Evolutionary conservation across 345 rosid species (phyloP), one percentile per base, ranked within the genome.

Genomic region (Cardamine occulta): DNA sequence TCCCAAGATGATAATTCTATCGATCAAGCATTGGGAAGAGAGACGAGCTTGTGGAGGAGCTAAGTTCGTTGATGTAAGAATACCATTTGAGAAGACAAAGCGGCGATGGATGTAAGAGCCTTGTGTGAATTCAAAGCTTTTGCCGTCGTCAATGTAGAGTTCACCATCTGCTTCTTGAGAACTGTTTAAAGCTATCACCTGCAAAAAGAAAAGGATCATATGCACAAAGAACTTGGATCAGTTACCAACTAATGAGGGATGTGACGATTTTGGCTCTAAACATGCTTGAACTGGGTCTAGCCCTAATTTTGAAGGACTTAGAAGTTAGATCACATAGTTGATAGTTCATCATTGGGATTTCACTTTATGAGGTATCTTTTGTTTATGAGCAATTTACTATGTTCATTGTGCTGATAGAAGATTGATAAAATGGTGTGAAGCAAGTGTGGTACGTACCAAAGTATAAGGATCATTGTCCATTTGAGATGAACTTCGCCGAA

Each of bases 151-250:
- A 6, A 89, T 71, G 76, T 96, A 96, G n/a, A 96, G 93, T 60
- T 96, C 96, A 4, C 98, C 98, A 80, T 86, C 89, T 4, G 99
- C 99, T 67, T 80, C 88, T 79, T 86, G 85, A 65, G 97, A 80
- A 83, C 96, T 88, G 86, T 96, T 91, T 59, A 96, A 80, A 34
- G 99, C 99, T 48, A 96, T 84, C 72, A 96, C 96, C 99, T 96
- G 81, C n/a, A 61, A 49, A 49, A 18, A 49, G 1, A n/a, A 14
- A 39, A 57, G 51, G 51, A n/a, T 21, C 1, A 21, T 21, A 21
- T 21, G 23, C 23, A 21, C 23, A 21, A 21, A 21, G 23, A 21
- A 21, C 23, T 21, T 21, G 23, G 23, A 21, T 1, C 23, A 21
- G 23, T 21, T 21, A 21, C 23, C 23, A 47, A 45, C 3, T 7